Evolutionary conservation across 495 filamentous ascomycete genomes (phyloP).

Genomic region (Aspergillus ostianus): DNA sequence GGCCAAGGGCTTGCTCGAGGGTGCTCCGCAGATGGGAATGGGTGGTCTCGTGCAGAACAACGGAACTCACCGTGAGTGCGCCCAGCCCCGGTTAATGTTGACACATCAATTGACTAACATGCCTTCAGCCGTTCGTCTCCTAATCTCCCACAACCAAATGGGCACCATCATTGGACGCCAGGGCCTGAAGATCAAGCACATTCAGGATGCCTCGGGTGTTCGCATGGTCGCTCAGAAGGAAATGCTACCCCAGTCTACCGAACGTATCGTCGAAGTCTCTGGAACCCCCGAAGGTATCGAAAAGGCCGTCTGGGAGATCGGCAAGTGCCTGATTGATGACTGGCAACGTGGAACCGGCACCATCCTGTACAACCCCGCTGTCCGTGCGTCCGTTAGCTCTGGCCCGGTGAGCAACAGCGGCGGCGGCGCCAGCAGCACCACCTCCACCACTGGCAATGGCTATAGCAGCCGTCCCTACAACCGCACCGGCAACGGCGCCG

Average conservation of each 20-base stretch:
- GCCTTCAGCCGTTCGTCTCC: conserved; percentile 78
- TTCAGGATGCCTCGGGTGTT: conserved; percentile 94
- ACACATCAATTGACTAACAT: conserved; percentile 28
- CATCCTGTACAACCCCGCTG: conserved; percentile 92
- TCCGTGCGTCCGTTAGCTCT: conserved; percentile 67
- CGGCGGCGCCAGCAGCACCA: conserved; percentile 23
- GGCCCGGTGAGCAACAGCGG: conserved; percentile 30
- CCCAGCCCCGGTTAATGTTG: not conserved
- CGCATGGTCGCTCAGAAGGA: conserved; percentile 99
- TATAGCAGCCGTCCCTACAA: conserved; percentile 75
- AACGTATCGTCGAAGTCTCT: conserved; percentile 94
- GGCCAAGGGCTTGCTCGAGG: conserved; percentile 84
- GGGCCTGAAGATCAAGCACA: conserved; percentile 98
- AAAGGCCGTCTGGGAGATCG: conserved; percentile 96
- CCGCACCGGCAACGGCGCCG: conserved; percentile 92
- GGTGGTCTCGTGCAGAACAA: conserved; percentile 78
- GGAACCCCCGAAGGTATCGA: conserved; percentile 92
- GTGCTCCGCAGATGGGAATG: conserved; percentile 93
- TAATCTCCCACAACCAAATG: conserved; percentile 99
- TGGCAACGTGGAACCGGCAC: conserved; percentile 95
- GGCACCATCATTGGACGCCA: conserved; percentile 96
- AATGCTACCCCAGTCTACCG: conserved; percentile 99
- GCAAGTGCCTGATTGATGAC: conserved; percentile 97
- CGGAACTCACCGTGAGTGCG: conserved; percentile 86
- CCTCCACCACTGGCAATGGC: conserved; percentile 35